Evolutionary conservation across 2,329 filamentous ascomycete genomes (phyloP), one percentile per base, ranked within the genome.

Genomic region (Sporothrix brunneoviolacea): DNA sequence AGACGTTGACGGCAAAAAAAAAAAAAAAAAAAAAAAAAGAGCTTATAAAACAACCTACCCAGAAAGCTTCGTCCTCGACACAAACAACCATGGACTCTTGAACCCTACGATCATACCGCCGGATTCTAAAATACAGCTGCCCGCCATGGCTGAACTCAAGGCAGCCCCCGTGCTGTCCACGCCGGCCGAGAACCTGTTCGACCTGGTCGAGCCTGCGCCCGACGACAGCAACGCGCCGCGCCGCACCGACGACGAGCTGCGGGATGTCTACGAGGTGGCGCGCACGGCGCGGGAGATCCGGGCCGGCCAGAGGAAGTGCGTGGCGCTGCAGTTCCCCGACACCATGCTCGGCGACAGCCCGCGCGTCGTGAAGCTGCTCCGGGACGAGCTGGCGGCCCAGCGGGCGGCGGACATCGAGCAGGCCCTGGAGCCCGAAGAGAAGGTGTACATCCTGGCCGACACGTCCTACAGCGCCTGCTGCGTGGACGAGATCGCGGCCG

Each of bases 381-480:
- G 56, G 13, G 47, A 52, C 9, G 68, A 69, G 43, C 59, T 73
- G 28, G 61, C 54, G 4, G 55, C 54, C 30, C 35, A 10, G 22
- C 12, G 27, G 3, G 61, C 43, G 12, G 27, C 32, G 52, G 36
- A 24, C 36, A 19, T 6, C 22, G 35, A 33, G 8, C 15, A 33
- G 9, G n/a, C 19, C n/a, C 24, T 24, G 54, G 49, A 24, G 6
- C 13, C 21, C 12, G 19, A 43, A 8, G 61, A 62, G 27, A 64
- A 75, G 55, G 74, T 97, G 47, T 95, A 87, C 60, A 91, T 98
- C 54, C 73, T 98, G 16, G 93, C 86, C 28, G 93, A 98, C 66
- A 97, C 93, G 3, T 96, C 91, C 2, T 98, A 97, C 68, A 94
- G 93, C 53, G 85, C 91, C 0, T 98, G 93, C 69, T 98, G 93